phyloP scores from a whole-genome alignment of 805 yeast genomes.

The Myxozyma neglecta region DNA sequence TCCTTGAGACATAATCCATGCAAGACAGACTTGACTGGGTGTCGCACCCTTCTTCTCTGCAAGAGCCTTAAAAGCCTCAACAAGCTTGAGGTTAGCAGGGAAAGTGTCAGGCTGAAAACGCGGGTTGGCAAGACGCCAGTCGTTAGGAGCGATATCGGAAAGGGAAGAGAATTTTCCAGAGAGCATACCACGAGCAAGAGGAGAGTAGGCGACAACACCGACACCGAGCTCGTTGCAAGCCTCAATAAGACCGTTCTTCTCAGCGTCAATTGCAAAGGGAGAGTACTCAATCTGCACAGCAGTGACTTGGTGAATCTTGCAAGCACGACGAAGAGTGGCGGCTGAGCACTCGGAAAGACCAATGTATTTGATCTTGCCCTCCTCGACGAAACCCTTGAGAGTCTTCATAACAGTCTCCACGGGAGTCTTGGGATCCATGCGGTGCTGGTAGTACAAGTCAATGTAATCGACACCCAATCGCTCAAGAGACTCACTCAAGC shows the following conservation, averaged over 20 bases:
- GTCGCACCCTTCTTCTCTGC: constrained; percentile 51
- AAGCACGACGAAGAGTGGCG: constrained; percentile 60
- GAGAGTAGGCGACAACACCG: constrained; percentile 79
- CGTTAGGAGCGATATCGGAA: constrained; percentile 53
- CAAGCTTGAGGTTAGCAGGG: constrained; percentile 52
- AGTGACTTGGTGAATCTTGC: constrained; percentile 54
- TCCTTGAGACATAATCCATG: constrained; percentile 57
- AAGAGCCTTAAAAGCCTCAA: constrained; percentile 50
- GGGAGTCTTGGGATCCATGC: constrained; percentile 60
- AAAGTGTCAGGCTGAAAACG: constrained; percentile 62
- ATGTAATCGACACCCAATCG: constrained; percentile 34
- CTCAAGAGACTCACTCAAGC: constrained; percentile 22
- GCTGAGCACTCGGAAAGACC: constrained; percentile 74
- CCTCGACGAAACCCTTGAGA: constrained; percentile 57
- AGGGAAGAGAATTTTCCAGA: constrained; percentile 58
- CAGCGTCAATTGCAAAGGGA: constrained; percentile 61
- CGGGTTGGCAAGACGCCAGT: constrained; percentile 54
- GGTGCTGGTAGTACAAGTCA: constrained; percentile 70
- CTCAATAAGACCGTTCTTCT: constrained; percentile 62
- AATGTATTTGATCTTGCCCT: constrained; percentile 66
- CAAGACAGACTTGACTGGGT: constrained; percentile 67
- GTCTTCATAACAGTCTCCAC: constrained; percentile 59
- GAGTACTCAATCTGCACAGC: constrained; percentile 81
- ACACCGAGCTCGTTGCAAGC: constrained; percentile 59
- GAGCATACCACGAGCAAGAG: constrained; percentile 75